Evolutionary conservation across 2,329 filamentous ascomycete species (phyloP), one percentile per base, ranked within the genome.

Genomic region (Mycogone perniciosa): DNA sequence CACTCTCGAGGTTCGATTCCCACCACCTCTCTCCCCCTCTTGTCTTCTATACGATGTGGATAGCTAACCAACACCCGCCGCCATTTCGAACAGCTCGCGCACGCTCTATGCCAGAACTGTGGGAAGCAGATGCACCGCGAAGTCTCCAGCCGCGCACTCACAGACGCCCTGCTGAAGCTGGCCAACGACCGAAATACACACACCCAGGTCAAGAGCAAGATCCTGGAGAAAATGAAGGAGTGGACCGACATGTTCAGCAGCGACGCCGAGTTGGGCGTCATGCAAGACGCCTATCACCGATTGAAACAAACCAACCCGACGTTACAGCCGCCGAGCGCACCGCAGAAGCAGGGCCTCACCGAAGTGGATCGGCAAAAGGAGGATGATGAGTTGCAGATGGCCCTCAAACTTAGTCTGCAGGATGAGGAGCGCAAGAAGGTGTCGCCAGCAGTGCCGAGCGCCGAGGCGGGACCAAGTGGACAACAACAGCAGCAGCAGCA

Each of bases 301-400:
- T 76, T 97, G 56, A 95, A 96, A 76, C 74, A 76, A 68, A 71
- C 69, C 80, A 92, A 99, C 71, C 93, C 93, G 3, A 92, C 89
- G 58, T 73, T 99, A 48, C 89, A 95, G 56, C 81, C 91, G 11
- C 93, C 93, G 1, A 96, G 90, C 50, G 95, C 95, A 58, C 93
- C 93, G 4, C 86, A 86, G 61, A 99, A 99, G 77, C 88, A 86
- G 54, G 84, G 89, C 59, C 89, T 99, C 56, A 96, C 92, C 42
- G 87, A 95, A 33, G 62, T 86, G 43, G 93, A 99, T 69, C 82
- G 93, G 56, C 87, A 89, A 69, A 96, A 95, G 71, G 93, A 99
- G 70, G 93, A 99, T 55, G 91, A 97, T 46, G 93, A 99, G 71
- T 74, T 99, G 50, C 93, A 97, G 68, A 96, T 96, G 83, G 93